Base-by-base conservation (phyloP, 192 early-diverging fungal genomes). In the Pilobolus umbonatus region DNA sequence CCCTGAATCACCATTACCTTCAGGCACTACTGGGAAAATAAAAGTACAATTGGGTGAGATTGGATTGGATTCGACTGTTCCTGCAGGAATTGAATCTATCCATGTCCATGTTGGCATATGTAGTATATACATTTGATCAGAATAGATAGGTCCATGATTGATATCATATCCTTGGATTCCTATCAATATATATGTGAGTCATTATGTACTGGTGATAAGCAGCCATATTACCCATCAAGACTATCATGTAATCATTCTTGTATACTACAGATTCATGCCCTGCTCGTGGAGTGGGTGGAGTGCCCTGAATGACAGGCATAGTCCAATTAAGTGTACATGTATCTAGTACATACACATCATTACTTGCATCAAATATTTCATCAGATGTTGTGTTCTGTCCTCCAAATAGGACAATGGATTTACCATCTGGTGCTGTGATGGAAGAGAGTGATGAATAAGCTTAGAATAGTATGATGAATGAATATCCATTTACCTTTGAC, bases 311-410 rank as follows among this genome's bases (percentile, higher is more conserved):
- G 1, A 25, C n/a, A 17, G 60, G 35, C 17, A 14, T 12, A 4
- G 59, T 51, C 66, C 66, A 68, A 26, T 42, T 57, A 12, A 53
- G 49, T 11, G 51, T 61, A 19, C 46, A 61, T 21, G 58, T 68
- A 36, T 68, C 66, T 12, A 68, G n/a, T 11, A 68, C 26, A 44
- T 55, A 57, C 2, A 68, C 32, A 44, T 62, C 25, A 40, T 67
- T 61, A 21, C 6, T 35, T 21, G 43, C 57, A 43, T 40, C 36
- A 30, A 44, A 40, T 31, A 1, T 44, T 4, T 21, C 21, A 2
- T 28, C 14, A 15, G 15, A 4, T 12, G 25, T 43, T 26, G 26
- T 28, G 8, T 42, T 31, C 30, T 57, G 38, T 31, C 55, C 55
- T 40, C 55, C 55, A 57, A 57, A 57, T 31, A 57, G 2, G 11